Conservation (phyloP, 768 basidiomycete species). For the Lactarius indigo region DNA sequence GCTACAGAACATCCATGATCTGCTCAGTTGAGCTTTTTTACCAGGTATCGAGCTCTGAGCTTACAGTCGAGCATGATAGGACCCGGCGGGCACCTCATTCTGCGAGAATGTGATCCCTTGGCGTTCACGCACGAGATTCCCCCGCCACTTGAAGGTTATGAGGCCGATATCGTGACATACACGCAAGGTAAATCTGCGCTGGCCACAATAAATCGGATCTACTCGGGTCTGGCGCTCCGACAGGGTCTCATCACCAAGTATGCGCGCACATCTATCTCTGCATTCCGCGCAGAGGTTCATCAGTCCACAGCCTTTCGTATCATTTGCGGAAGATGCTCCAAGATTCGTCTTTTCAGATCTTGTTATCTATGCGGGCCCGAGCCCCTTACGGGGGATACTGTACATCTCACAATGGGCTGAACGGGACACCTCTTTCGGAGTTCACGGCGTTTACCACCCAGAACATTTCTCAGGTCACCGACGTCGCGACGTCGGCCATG, state of each 20-base stretch:
- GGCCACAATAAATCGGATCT: background rate
- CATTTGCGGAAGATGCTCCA: background rate
- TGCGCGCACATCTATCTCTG: too few species aligned
- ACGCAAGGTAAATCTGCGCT: background rate
- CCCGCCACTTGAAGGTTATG: background rate
- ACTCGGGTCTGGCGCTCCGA: background rate
- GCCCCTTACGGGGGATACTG: background rate
- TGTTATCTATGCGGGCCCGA: background rate
- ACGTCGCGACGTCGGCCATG: background rate
- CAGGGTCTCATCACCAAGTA: background rate
- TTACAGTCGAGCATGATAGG: background rate
- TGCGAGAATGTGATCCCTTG: background rate
- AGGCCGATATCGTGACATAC: background rate
- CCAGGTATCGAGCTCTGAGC: background rate
- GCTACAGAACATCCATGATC: background rate
- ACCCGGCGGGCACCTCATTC: background rate
- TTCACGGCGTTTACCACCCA: background rate
- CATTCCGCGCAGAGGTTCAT: background rate
- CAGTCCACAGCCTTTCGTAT: background rate
- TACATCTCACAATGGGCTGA: background rate
- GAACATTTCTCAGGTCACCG: background rate
- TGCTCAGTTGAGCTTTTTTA: slow-evolving; percentile 2
- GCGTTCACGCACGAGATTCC: background rate
- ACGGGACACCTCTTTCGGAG: background rate
- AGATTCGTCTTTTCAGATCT: background rate